Evolutionary conservation across 164 flowering plant species (phyloP).

Genomic region (Magnolia kwangsiensis): DNA sequence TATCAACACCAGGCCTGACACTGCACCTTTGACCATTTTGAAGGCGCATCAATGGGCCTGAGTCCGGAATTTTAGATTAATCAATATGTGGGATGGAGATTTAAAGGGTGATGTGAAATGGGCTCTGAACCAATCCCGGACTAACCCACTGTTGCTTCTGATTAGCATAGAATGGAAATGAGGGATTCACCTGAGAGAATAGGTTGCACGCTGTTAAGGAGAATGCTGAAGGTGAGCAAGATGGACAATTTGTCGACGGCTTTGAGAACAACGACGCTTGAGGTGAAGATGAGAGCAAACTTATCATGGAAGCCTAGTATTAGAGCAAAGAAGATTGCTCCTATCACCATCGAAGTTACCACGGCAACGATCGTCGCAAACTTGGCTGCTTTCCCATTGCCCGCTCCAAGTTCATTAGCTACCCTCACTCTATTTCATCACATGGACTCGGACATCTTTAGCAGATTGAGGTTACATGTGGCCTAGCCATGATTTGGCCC

Average conservation of each 20-base stretch:
- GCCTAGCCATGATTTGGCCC: neutral
- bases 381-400: constrained; percentile 57
- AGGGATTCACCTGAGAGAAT: constrained; percentile 46
- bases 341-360: constrained; percentile 36
- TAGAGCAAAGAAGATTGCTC: constrained; percentile 35
- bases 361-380: constrained; percentile 48
- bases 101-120: no score
- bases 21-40: no score
- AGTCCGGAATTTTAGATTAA: no score
- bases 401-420: constrained; percentile 65
- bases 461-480: neutral
- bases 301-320: constrained; percentile 32
- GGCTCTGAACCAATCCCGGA: no score
- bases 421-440: constrained; percentile 51
- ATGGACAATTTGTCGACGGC: constrained; percentile 33
- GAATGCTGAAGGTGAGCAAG: constrained; percentile 51
- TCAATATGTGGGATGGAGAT: no score
- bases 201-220: constrained; percentile 63
- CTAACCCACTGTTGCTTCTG: neutral
- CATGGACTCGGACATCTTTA: neutral
- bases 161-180: neutral
- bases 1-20: no score
- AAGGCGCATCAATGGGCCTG: no score
- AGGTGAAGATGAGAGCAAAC: constrained; percentile 45
- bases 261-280: constrained; percentile 27